These are phyloP conservation scores for Amanita exitialis DNA, from an alignment of 768 basidiomycete species.

Conservation along the genomic window DNA sequence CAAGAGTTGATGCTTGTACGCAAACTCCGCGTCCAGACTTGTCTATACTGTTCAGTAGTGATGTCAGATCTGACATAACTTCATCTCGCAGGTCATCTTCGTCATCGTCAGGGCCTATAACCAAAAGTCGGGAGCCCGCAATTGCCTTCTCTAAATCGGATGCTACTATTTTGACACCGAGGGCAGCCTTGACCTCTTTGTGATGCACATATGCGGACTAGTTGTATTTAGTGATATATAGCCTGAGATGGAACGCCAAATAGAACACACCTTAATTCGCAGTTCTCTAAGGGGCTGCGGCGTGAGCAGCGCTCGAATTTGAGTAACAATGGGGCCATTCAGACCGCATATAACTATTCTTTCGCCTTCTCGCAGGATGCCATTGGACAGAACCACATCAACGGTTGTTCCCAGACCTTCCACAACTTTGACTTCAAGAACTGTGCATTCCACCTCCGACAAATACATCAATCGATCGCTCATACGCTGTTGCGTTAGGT, in stretches of 20 bases:
- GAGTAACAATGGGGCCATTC: conserved; percentile 95
- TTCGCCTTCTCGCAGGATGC: conserved; percentile 85
- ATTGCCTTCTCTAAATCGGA: conserved; percentile 97
- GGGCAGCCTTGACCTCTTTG: conserved; percentile 93
- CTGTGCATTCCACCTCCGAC: conserved; percentile 94
- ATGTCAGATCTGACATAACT: conserved; percentile 92
- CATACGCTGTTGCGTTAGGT: conserved; percentile 97
- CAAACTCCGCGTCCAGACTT: conserved; percentile 95
- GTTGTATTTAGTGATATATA: conserved; percentile 7
- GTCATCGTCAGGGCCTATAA: conserved; percentile 91
- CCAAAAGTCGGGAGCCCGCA: conserved; percentile 89
- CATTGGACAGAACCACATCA: conserved; percentile 93
- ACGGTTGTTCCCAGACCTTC: conserved; percentile 98
- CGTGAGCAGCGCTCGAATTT: conserved; percentile 87
- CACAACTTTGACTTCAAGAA: conserved; percentile 96
- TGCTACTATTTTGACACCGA: conserved; percentile 92
- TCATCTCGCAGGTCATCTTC: conserved; percentile 92
- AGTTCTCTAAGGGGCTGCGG: conserved; percentile 94
- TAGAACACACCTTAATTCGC: conserved; percentile 72
- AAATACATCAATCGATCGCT: conserved; percentile 97
- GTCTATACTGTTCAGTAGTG: conserved; percentile 82
- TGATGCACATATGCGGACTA: conserved; percentile 96
- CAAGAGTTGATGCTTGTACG: conserved; percentile 94
- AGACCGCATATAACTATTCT: conserved; percentile 93
- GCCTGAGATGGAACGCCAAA: neutral